Evolutionary conservation across 352 stramenopile species (phyloP), one percentile per base, ranked within the genome.

Genomic region (Lagenidium sp.): DNA sequence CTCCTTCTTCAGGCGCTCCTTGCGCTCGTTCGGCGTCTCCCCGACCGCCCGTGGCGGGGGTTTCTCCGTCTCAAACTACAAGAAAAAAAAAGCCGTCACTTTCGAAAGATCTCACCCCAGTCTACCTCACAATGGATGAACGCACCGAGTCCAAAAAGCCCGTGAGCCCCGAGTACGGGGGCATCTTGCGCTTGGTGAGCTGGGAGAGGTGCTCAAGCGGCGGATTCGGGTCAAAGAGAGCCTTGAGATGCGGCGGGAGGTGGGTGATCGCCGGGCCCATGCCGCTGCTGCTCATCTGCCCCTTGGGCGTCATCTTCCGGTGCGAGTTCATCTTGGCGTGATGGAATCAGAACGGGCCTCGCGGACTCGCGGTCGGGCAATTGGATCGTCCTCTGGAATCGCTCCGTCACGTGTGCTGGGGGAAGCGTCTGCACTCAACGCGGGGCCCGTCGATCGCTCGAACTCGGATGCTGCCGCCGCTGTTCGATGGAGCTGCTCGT

Each of bases 241-340:
- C 53, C 57, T 89, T 89, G 26, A 92, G 57, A 39, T 88, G 80
- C 53, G 73, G 50, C 21, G 80, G 76, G 37, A 92, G 64, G 46
- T 89, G 71, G 61, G 73, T 68, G 52, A 92, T 89, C 36, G 80
- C 80, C 7, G 80, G 80, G 7, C 80, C 80, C 76, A 92, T 89
- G 61, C 80, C 80, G 36, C 80, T 92, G 51, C 65, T 78, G 55
- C 76, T 89, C 80, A 92, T 92, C 57, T 92, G 80, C 34, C 80
- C 80, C 64, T 92, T 92, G 41, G 80, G 80, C 44, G 80, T 92
- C 72, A 88, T 88, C 71, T 92, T 92, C 41, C 80, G 74, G 47
- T 89, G 77, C 55, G 77, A 65, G 25, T 89, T 89, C 36, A 76
- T 71, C n/a, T n/a, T n/a, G n/a, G n/a, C n/a, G n/a, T n/a, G n/a